phyloP scores from a whole-genome alignment of 2,329 filamentous ascomycete genomes.

The Chaetomium strumarium region DNA sequence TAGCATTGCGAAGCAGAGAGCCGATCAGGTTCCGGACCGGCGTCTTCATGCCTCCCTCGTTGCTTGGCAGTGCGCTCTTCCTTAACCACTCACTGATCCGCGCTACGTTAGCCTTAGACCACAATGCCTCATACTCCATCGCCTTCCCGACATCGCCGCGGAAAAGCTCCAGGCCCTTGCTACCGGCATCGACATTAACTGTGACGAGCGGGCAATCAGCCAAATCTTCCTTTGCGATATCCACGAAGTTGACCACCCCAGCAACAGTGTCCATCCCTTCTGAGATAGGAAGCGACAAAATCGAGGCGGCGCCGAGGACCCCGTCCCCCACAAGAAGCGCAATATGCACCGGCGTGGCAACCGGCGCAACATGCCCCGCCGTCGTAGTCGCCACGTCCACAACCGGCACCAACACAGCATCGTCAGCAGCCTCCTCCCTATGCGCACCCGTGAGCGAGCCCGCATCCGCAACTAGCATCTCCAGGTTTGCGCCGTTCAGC shows the following conservation, averaged over 20 bases:
- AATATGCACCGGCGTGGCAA: constrained; percentile 80
- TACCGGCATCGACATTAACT: constrained; percentile 59
- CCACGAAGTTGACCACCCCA: constrained; percentile 49
- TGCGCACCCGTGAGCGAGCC: constrained; percentile 34
- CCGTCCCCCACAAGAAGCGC: constrained; percentile 70
- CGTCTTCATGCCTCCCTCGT: constrained; percentile 51
- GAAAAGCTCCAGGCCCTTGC: constrained; percentile 59
- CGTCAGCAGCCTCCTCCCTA: constrained; percentile 37
- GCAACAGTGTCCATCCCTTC: constrained; percentile 39
- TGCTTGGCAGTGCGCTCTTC: constrained; percentile 34
- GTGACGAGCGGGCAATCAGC: constrained; percentile 46
- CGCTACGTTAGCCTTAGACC: constrained; percentile 67
- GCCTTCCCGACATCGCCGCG: constrained; percentile 65
- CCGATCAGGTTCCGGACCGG: constrained; percentile 60
- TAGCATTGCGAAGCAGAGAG: constrained; percentile 56
- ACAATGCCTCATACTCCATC: constrained; percentile 64
- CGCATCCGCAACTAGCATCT: constrained; percentile 54
- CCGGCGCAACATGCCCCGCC: constrained; percentile 57
- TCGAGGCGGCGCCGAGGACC: constrained; percentile 57
- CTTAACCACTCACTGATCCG: constrained; percentile 61
- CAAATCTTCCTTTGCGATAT: constrained; percentile 30
- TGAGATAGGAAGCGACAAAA: constrained; percentile 39
- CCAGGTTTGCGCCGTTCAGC: constrained; percentile 56
- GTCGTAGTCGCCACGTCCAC: constrained; percentile 63
- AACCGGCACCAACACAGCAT: constrained; percentile 67